A percentile compares a stretch with the other conserved stretches of the same genome.
Evolutionary conservation across 257 asterid genomes (phyloP).

Genomic region (Linderniella brevidens): DNA sequence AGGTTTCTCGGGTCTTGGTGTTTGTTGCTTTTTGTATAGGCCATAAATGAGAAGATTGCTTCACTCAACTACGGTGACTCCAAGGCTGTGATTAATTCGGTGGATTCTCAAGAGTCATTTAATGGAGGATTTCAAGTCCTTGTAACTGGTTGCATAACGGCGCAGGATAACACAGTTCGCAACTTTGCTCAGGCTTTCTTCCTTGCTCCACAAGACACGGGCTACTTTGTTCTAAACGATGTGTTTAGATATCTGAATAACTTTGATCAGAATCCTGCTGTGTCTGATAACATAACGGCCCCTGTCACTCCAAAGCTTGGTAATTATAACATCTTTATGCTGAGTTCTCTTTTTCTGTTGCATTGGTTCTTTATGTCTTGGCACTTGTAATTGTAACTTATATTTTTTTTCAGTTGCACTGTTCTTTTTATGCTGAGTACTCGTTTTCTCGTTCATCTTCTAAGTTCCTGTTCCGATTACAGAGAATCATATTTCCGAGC

Average conservation of each 20-base stretch:
- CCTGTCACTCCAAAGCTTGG: constrained; percentile 45
- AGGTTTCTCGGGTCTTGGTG: not conserved
- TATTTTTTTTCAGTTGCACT: constrained; percentile 21
- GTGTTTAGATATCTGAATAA: constrained; percentile 51
- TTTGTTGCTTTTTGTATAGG: constrained; percentile 28
- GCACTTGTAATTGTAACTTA: too few species aligned
- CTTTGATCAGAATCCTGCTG: constrained; percentile 13
- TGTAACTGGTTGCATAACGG: constrained; percentile 70
- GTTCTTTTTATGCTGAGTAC: not conserved
- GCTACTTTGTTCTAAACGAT: constrained; percentile 88
- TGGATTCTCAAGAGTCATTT: constrained; percentile 72
- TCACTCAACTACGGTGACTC: constrained; percentile 52
- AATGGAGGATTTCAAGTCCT: constrained; percentile 75
- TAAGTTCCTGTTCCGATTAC: constrained; percentile 22
- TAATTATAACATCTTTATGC: constrained; percentile 14
- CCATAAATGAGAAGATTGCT: constrained; percentile 61
- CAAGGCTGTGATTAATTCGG: constrained; percentile 65
- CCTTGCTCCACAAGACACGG: constrained; percentile 90
- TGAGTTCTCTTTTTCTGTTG: constrained; percentile 8
- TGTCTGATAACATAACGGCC: constrained; percentile 26
- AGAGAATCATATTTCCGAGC: constrained; percentile 41
- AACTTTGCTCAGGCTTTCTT: constrained; percentile 76
- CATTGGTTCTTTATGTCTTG: too few species aligned
- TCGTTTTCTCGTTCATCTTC: too few species aligned
- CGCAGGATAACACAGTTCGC: constrained; percentile 31